Conservation (phyloP, 2,329 filamentous ascomycete genomes). For the Beauveria sp. region DNA sequence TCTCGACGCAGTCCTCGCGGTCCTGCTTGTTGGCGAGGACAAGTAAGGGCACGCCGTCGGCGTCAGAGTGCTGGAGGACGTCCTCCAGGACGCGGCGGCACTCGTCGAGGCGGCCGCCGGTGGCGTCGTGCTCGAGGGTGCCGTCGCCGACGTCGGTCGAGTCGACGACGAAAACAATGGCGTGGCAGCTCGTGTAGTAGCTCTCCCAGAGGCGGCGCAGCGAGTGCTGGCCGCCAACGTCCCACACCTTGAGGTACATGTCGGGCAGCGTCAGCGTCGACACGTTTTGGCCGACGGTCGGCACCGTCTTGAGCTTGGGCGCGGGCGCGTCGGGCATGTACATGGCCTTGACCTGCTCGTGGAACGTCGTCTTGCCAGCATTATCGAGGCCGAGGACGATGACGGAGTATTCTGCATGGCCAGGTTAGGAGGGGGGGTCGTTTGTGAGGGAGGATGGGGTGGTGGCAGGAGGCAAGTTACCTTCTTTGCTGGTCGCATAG, state of each 20-base stretch:
- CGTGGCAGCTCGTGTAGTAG: constrained; percentile 90
- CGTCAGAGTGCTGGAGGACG: constrained; percentile 78
- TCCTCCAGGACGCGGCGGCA: constrained; percentile 84
- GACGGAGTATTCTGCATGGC: constrained; percentile 76
- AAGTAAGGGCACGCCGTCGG: constrained; percentile 83
- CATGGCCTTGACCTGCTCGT: constrained; percentile 89
- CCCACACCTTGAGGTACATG: constrained; percentile 98
- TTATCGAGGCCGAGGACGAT: constrained; percentile 96
- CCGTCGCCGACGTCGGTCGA: constrained; percentile 88
- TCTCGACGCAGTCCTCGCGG: constrained; percentile 93
- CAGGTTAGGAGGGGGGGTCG: constrained; percentile 1
- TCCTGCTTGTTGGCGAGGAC: constrained; percentile 98
- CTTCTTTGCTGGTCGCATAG: constrained; percentile 95
- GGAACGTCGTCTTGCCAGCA: constrained; percentile 95
- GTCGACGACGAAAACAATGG: constrained; percentile 97
- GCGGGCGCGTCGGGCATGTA: constrained; percentile 58
- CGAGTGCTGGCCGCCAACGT: constrained; percentile 87
- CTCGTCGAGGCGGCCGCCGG: constrained; percentile 68
- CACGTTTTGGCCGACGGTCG: constrained; percentile 95
- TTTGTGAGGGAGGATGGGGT: neutral
- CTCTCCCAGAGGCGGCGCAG: constrained; percentile 90
- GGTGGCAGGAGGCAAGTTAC: constrained; percentile 33
- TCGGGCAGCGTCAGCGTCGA: constrained; percentile 83
- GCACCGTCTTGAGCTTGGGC: constrained; percentile 77
- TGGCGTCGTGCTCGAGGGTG: constrained; percentile 47